Evolutionary conservation across 2,329 filamentous ascomycete genomes (phyloP), one percentile per base, ranked within the genome.

Genomic region (Fusarium sp.): DNA sequence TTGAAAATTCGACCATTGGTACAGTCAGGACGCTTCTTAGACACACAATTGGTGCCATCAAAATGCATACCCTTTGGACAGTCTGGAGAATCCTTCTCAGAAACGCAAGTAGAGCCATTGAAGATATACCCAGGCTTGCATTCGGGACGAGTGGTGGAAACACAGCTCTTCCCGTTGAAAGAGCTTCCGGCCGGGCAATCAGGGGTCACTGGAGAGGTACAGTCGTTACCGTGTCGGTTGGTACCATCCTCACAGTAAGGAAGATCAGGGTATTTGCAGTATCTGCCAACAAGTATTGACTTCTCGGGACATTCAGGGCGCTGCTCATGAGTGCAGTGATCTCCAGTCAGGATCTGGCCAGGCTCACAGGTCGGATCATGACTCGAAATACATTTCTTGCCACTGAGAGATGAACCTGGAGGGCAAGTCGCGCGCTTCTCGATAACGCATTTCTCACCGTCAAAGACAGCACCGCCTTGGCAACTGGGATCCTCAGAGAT

Each of bases 231-330:
- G 6, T 51, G 23, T 9, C 23, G 46, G 34, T 58, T 42, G 26
- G 62, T 64, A 3, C 59, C 59, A 14, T 16, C 31, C 16, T 58
- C 45, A 4, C 62, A 65, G 7, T 31, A 13, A 8, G 62, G 62
- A 12, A 63, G 25, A 18, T 63, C 51, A 3, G 51, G 37, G 6
- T 50, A 64, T 7, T 58, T 65, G 51, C 62, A 65, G 45, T 58
- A 63, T 25, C 34, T 28, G 1, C 62, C 59, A 12, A 64, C 45
- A 9, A 65, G 23, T 1, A 23, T 51, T 6, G 59, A 50, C 18
- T 57, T 57, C 2, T 25, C 21, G 2, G 59, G 51, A 1, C 51
- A 64, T 11, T 37, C 6, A 3, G 59, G 62, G 3, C 41, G 26
- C 23, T 51, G 4, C n/a, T 65, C 41, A 3, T 4, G 14, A 1